Evolutionary conservation across 139 green algal species (phyloP), one percentile per base, ranked within the genome.

Genomic region (Chlamydomonas schloesseri): DNA sequence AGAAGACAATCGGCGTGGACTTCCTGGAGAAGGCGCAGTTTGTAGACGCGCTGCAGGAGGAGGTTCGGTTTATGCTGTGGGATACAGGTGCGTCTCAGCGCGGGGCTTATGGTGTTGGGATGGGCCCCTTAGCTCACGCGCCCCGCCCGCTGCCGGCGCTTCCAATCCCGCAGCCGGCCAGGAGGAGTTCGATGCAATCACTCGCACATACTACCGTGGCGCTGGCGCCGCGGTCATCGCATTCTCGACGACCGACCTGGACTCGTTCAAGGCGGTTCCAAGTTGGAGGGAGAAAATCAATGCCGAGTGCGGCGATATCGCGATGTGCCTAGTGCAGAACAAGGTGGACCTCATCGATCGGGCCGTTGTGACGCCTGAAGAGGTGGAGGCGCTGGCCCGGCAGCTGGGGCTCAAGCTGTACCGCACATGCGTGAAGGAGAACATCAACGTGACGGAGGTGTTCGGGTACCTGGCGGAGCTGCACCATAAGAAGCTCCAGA

Each of bases 1-100:
- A 96, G 71, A 97, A 96, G 87, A 97, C 95, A 4, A 95, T 97
- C n/a, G 95, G 95, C 0, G 95, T 97, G 14, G 95, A 97, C 82
- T 97, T 97, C 71, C 75, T 97, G 55, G 95, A 97, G 73, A 96
- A 96, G 79, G 71, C 84, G 28, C 88, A 92, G 81, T 95, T 91
- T 60, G 89, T 97, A 20, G 89, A 94, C 9, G 71, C 73, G 20
- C 77, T 97, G 20, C 90, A 90, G 15, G 90, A 96, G 64, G 94
- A 96, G 74, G 95, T 96, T 23, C 90, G 92, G 28, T 88, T 97
- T 26, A 96, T 96, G 92, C 70, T 96, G 2, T 97, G 95, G 94
- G 95, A 97, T 72, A 97, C 95, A 68, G 89, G 89, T 91, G 42
- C 70, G 71, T 18, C 26, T 67, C 64, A 23, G 21, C 15, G 14